Base-by-base conservation (phyloP, 129 eudicot genomes). In the Apium graveolens region DNA sequence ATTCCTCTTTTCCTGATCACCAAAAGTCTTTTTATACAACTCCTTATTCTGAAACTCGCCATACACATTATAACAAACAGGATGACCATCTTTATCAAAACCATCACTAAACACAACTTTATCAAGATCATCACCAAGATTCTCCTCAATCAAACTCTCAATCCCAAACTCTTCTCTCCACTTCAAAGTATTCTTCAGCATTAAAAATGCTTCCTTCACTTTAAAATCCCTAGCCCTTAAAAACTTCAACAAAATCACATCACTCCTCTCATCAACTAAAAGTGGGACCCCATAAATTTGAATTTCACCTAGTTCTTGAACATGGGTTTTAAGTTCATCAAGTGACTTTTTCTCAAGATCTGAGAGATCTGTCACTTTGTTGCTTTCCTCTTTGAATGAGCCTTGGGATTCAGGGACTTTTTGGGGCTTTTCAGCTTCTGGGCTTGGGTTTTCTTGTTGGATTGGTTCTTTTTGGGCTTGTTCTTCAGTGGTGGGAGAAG, bases 1-100 rank as follows among this genome's bases (percentile, higher is more conserved):
- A 46, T 42, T 76, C 35, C 97, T 86, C 74, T 89, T 93, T 77
- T 89, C 97, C 80, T 90, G 97, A 85, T 93, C 97, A 21, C 85
- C 79, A 80, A 93, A 93, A 26, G 98, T 91, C 75, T 84, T 89
- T 10, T 84, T 83, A 80, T 93, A 93, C 81, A 93, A 83, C 24
- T 91, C 98, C 80, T 93, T 91, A 70, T 93, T 89, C 79, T 91
- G 96, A 80, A 93, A 93, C 91, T 93, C 98, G 6, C 98, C 98
- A 76, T 91, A 93, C 65, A 93, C 98, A 83, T 93, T 93, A 60
- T 91, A 93, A 79, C 92, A 88, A 48, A 93, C 98, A 11, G 91
- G 91, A 51, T 91, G 92, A 2, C 96, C 97, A 48, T 91, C 91
- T 51, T 88, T 86, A 82, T 91, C 98, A 75, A 70, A 78, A 5